Evolutionary conservation across 345 rosid genomes (phyloP).

Genomic region (Linum trigynum): DNA sequence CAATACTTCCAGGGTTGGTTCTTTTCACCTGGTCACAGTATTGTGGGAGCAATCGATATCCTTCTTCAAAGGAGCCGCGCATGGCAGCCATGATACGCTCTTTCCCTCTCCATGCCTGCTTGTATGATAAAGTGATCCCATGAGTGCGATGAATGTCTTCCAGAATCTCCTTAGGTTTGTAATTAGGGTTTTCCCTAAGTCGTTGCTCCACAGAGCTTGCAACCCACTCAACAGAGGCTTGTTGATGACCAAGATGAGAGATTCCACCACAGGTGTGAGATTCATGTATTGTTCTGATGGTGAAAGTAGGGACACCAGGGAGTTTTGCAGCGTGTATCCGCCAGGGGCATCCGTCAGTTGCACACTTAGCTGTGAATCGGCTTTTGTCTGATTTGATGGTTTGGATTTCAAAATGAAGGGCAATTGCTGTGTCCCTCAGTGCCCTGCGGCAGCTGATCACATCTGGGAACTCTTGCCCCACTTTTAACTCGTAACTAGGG

Average conservation of each 20-base stretch:
- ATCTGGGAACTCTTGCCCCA: slow-evolving; percentile 98
- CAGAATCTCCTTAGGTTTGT: slow-evolving; percentile 89
- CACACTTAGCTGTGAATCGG: slow-evolving; percentile 96
- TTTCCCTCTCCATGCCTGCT: slow-evolving; percentile 99
- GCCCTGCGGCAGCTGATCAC: slow-evolving; percentile 96
- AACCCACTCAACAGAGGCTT: slow-evolving; percentile 99
- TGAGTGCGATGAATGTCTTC: slow-evolving; percentile 96
- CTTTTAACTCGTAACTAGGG: slow-evolving; percentile 51
- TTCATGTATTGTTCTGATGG: slow-evolving; percentile 86
- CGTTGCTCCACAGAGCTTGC: slow-evolving; percentile 90
- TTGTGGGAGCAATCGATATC: slow-evolving; percentile 84
- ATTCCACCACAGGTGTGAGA: slow-evolving; percentile 87
- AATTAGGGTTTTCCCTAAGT: slow-evolving; percentile 86
- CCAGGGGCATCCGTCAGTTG: slow-evolving; percentile 97
- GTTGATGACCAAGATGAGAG: slow-evolving; percentile 92
- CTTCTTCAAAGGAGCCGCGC: slow-evolving; percentile 99
- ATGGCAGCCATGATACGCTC: slow-evolving; percentile 94
- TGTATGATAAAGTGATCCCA: slow-evolving; percentile 88
- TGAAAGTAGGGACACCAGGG: slow-evolving; percentile 94
- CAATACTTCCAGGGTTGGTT: slow-evolving; percentile 86
- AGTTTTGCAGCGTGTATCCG: slow-evolving; percentile 96
- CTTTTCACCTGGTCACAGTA: slow-evolving; percentile 88
- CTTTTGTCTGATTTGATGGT: slow-evolving; percentile 98
- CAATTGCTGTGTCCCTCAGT: slow-evolving; percentile 88
- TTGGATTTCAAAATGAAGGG: slow-evolving; percentile 95